Base-by-base conservation (phyloP, 768 basidiomycete genomes). In the Mrakia blollopis region DNA sequence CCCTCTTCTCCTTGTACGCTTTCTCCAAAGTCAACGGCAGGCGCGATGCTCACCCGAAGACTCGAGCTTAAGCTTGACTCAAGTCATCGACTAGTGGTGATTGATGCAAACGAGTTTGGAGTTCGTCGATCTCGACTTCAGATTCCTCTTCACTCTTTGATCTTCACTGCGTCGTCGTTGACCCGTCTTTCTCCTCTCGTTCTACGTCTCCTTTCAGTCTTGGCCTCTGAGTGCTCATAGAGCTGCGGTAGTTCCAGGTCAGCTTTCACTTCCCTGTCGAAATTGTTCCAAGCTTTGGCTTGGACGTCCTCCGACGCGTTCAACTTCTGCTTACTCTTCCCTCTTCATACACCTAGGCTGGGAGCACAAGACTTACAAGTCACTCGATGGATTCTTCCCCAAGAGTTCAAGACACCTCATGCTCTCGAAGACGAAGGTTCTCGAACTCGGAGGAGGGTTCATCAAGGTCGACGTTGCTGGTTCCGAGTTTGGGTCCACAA, bases 241-340 rank as follows among this genome's bases (percentile, higher is more conserved):
- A 71, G 68, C 75, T n/a, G 75, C 75, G 5, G 75, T 76, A n/a
- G 70, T 72, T 10, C 69, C 69, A 21, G 75, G 75, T 73, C 2
- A 13, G 60, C 39, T 6, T 11, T 57, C 18, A 1, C 30, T 57
- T 21, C 54, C 54, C 7, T 16, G 4, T 57, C 18, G 39, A 6
- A 11, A 6, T 41, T 41, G 39, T 11, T 41, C 11, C 39, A 11
- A n/a, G n/a, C n/a, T 41, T 41, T 11, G 39, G 5, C 39, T 41
- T 41, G 6, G 11, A 41, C 39, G 39, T 6, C 39, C 11, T 11
- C 6, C 39, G 39, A 41, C 39, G 39, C 39, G 39, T 41, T 11
- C 39, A 5, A 41, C 39, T n/a, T n/a, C 39, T 41, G 11, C 39
- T 41, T 11, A 41, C 5, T 41, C 11, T 41, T 11, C 11, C 39